Conservation (phyloP, 192 early-diverging fungal genomes). For the Borealophlyctis nickersoniae region DNA sequence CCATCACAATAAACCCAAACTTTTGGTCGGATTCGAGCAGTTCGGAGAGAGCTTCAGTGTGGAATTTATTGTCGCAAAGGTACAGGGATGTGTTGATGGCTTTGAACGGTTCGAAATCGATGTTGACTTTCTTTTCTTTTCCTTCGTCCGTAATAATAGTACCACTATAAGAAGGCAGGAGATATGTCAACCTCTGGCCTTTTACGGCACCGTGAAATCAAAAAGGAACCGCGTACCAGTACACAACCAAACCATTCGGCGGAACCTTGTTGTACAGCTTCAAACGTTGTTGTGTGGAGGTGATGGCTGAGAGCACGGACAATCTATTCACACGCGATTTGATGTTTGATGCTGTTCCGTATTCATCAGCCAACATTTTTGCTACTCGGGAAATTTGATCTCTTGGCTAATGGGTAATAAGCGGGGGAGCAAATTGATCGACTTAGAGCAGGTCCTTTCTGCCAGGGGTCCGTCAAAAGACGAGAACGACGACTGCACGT, state of each 20-base stretch:
- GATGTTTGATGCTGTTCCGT: conserved; percentile 99
- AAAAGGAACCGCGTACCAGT: conserved; percentile 32
- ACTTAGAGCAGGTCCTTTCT: too few species aligned
- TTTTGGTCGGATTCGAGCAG: conserved; percentile 90
- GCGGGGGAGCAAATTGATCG: too few species aligned
- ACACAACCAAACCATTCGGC: conserved; percentile 90
- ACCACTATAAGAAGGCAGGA: conserved; percentile 65
- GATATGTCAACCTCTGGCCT: background rate
- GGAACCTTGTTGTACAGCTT: conserved; percentile 93
- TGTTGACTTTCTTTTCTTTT: conserved; percentile 99
- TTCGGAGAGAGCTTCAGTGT: conserved; percentile 88
- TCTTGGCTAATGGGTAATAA: conserved; percentile 52
- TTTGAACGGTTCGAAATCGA: conserved; percentile 99
- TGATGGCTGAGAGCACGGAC: conserved; percentile 95
- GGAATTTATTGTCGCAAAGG: conserved; percentile 99
- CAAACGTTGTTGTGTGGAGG: conserved; percentile 92
- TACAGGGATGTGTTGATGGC: conserved; percentile 98
- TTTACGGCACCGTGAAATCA: background rate
- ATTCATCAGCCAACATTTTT: conserved; percentile 96
- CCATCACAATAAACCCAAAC: conserved; percentile 99
- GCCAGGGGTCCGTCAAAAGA: too few species aligned
- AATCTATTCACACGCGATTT: conserved; percentile 98
- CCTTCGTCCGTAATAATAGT: conserved; percentile 97
- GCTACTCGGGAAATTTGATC: conserved; percentile 86
- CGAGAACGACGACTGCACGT: conserved; percentile 30